These are phyloP conservation scores for Funneliformis caledonium DNA, from an alignment of 371 early-diverging fungal genomes.

Conservation along the genomic window DNA sequence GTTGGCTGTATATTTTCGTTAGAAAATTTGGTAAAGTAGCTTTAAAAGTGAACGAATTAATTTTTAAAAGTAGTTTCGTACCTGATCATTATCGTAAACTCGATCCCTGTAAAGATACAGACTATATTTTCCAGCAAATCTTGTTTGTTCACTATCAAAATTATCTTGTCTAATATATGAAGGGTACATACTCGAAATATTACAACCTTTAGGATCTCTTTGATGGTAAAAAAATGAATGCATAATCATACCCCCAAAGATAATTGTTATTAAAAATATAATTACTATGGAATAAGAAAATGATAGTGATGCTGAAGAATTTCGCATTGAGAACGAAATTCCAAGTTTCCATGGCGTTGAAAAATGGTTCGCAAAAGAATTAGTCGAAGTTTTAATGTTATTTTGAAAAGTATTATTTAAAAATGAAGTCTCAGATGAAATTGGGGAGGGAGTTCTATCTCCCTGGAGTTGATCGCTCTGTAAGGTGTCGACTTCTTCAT, in stretches of 20 bases:
- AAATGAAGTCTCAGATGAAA: background rate
- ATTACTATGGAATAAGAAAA: slow-evolving; percentile 25
- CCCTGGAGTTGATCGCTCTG: background rate
- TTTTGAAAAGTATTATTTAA: background rate
- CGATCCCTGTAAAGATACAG: slow-evolving; percentile 83
- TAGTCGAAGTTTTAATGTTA: background rate
- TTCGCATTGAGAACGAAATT: background rate
- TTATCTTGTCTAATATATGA: slow-evolving; percentile 66
- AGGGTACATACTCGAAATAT: slow-evolving; percentile 85
- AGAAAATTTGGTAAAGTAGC: background rate
- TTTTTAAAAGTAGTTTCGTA: slow-evolving; percentile 37
- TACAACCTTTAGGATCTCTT: slow-evolving; percentile 72
- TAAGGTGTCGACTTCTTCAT: slow-evolving; percentile 33
- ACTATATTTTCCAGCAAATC: slow-evolving; percentile 77
- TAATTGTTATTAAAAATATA: slow-evolving; percentile 20
- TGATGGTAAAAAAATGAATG: slow-evolving; percentile 66
- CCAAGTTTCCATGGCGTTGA: background rate
- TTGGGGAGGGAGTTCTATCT: background rate
- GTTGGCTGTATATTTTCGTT: slow-evolving; percentile 48
- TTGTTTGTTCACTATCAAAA: slow-evolving; percentile 68
- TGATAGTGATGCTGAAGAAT: slow-evolving; percentile 35
- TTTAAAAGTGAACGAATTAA: background rate
- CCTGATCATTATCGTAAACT: slow-evolving; percentile 58
- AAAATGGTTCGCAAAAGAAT: background rate
- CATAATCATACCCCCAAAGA: background rate